Evolutionary conservation across 176 grass and related monocot species (phyloP).

Genomic region (Cenchrus purpureus): DNA sequence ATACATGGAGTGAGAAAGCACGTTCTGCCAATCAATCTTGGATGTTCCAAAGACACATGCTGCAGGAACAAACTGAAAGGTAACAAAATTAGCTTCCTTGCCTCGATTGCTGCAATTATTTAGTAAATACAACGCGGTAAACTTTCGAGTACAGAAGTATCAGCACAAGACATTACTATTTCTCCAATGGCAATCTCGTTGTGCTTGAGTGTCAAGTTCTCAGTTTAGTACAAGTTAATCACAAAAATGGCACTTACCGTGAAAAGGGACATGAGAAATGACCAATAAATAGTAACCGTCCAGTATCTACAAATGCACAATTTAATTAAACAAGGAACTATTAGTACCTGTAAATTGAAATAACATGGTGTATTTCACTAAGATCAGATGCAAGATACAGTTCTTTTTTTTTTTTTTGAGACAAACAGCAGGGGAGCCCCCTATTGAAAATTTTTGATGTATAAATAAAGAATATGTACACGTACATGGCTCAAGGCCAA

Average conservation of each 20-base stretch:
- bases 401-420: no score
- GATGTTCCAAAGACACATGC: constrained; percentile 85
- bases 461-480: no score
- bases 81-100: constrained; percentile 1
- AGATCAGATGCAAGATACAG: neutral
- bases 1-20: constrained; percentile 77
- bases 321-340: constrained; percentile 10
- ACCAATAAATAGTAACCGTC: constrained; percentile 77
- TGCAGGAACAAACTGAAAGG: constrained; percentile 84
- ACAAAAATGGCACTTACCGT: constrained; percentile 59
- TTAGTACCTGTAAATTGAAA: neutral
- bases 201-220: neutral
- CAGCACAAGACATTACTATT: neutral
- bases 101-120: neutral
- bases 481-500: no score
- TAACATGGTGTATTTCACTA: neutral
- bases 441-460: no score
- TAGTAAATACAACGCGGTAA: neutral
- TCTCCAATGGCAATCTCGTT: neutral
- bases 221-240: constrained; percentile 9
- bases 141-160: constrained; percentile 8
- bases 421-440: no score
- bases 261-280: constrained; percentile 80
- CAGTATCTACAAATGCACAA: constrained; percentile 63
- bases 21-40: constrained; percentile 70